These are phyloP conservation scores for Allium fistulosum DNA, from an alignment of 106 monocot species.

Conservation along the genomic window DNA sequence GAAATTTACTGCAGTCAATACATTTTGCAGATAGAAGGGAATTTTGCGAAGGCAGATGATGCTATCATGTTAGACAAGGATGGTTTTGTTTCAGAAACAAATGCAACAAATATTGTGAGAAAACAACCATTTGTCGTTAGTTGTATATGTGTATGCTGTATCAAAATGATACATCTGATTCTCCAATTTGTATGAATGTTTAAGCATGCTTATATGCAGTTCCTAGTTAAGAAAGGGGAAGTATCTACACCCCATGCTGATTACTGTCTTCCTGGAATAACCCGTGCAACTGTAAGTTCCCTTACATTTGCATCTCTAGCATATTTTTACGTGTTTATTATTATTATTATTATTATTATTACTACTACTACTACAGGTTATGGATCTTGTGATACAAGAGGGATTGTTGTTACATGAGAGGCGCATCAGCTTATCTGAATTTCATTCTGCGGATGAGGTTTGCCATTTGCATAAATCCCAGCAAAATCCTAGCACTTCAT, in stretches of 20 bases:
- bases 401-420: constrained; percentile 67
- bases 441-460: constrained; percentile 98
- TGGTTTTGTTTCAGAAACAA: constrained; percentile 99
- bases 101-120: constrained; percentile 96
- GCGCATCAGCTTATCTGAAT: constrained; percentile 90
- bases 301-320: background rate
- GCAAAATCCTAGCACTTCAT: no score
- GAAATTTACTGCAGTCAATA: background rate
- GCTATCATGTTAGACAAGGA: constrained; percentile 98
- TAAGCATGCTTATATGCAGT: constrained; percentile 43
- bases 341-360: background rate
- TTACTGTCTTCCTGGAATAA: constrained; percentile 95
- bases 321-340: background rate
- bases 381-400: constrained; percentile 88
- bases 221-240: constrained; percentile 87
- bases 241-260: constrained; percentile 92
- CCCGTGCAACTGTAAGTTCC: constrained; percentile 75
- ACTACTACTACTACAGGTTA: constrained; percentile 42
- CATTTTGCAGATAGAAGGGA: constrained; percentile 75
- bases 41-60: constrained; percentile 84
- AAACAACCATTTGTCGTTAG: background rate
- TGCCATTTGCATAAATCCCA: background rate
- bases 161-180: background rate
- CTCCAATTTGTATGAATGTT: background rate
- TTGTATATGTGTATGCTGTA: background rate